Evolutionary conservation across 768 basidiomycete species (phyloP).

Genomic region (Agaricus sinodeliciosus): DNA sequence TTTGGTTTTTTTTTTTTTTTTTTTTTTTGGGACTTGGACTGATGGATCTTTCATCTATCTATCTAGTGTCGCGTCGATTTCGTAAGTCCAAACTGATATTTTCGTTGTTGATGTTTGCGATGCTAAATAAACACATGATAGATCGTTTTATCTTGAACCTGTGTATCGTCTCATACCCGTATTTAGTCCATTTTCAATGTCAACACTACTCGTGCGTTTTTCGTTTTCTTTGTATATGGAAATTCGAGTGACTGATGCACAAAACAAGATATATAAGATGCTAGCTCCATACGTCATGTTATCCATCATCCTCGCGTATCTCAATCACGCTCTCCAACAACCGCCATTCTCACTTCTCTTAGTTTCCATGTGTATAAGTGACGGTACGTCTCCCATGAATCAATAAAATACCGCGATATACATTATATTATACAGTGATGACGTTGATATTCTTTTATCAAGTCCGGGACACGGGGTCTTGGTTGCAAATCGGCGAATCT

Average conservation of each 20-base stretch:
- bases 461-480: conserved; percentile 80
- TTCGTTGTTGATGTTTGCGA: neutral
- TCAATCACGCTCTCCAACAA: conserved; percentile 60
- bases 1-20: neutral
- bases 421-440: conserved; percentile 48
- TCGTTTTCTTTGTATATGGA: no score
- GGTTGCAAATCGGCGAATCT: conserved; percentile 86
- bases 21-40: no score
- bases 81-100: conserved; percentile 36
- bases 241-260: no score
- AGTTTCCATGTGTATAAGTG: conserved; percentile 67
- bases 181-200: conserved; percentile 84
- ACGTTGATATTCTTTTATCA: conserved; percentile 79
- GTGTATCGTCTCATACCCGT: conserved; percentile 83
- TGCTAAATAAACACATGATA: conserved; percentile 15
- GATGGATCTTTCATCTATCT: neutral
- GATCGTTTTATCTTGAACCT: conserved; percentile 82
- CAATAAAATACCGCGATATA: no score
- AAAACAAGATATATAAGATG: conserved; percentile 81
- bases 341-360: conserved; percentile 80
- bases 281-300: conserved; percentile 75
- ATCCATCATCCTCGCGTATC: conserved; percentile 57
- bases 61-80: conserved; percentile 72
- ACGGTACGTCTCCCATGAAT: conserved; percentile 45
- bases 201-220: conserved; percentile 51